Conservation (phyloP, 2,329 filamentous ascomycete species). For the Gliomastix tumulicola region DNA sequence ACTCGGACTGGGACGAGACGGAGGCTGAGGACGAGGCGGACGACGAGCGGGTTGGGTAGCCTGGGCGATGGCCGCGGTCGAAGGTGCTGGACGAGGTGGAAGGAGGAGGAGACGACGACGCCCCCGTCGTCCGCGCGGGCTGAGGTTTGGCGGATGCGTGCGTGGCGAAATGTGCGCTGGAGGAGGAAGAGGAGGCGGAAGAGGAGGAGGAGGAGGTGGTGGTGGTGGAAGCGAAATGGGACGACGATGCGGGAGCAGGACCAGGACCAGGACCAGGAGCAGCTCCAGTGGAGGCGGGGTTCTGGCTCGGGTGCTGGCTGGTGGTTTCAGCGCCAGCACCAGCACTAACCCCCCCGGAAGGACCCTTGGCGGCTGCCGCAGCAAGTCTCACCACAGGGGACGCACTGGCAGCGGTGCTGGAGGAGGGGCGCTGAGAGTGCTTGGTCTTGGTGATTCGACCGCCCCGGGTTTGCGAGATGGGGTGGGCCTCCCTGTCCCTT, state of each 20-base stretch:
- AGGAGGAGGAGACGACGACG: conserved; percentile 1
- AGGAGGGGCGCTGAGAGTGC: conserved; percentile 9
- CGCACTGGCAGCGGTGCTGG: conserved; percentile 1
- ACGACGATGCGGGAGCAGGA: too few species aligned
- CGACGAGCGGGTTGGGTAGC: conserved; percentile 1
- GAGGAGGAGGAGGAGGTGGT: conserved; percentile 1
- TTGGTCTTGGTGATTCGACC: conserved; percentile 17
- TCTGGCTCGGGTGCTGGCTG: not conserved
- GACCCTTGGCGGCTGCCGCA: not conserved
- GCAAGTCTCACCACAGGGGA: too few species aligned
- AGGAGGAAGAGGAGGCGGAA: conserved; percentile 2
- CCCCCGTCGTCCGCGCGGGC: not conserved
- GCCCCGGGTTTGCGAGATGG: conserved; percentile 12
- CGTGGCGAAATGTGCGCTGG: not conserved
- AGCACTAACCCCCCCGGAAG: too few species aligned
- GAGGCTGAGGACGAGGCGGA: conserved; percentile 4
- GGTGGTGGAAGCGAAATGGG: not conserved
- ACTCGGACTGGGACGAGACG: conserved; percentile 7
- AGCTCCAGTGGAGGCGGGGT: not conserved
- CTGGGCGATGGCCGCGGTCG: not conserved
- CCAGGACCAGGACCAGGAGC: too few species aligned
- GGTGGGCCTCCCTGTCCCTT: too few species aligned
- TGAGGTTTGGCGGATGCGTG: not conserved
- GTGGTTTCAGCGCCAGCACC: too few species aligned
- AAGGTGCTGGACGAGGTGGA: not conserved